Percentiles rank a stretch among this genome's conserved stretches.
Evolutionary conservation across 2,329 filamentous ascomycete species (phyloP).

Genomic region (Fusarium temperatum): DNA sequence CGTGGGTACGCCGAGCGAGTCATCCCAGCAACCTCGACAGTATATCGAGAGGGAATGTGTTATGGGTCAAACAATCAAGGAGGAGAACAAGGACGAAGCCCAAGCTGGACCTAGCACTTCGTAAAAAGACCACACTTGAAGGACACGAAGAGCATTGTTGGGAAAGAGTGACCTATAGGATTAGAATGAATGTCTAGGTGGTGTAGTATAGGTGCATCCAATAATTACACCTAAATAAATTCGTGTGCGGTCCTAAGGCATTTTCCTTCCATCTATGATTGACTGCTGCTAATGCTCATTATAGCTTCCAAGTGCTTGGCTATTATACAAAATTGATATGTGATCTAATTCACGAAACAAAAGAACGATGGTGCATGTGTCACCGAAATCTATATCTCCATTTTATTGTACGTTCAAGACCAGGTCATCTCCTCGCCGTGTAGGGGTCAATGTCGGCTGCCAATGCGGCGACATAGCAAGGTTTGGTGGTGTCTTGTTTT

Average conservation of each 20-base stretch:
- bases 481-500: conserved; percentile 15
- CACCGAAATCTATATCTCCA: neutral
- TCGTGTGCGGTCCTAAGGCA: conserved; percentile 5
- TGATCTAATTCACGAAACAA: conserved; percentile 14
- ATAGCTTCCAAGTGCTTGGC: conserved; percentile 28
- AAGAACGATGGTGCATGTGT: conserved; percentile 7
- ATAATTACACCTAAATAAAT: conserved; percentile 21
- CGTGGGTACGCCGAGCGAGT: conserved; percentile 9
- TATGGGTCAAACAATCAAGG: conserved; percentile 49
- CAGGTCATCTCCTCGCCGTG: conserved; percentile 71
- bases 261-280: conserved; percentile 33
- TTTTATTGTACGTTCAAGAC: conserved; percentile 63
- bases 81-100: conserved; percentile 45
- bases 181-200: conserved; percentile 34
- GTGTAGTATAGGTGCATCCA: conserved; percentile 36
- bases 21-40: conserved; percentile 21
- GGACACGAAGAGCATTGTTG: neutral
- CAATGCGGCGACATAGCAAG: conserved; percentile 39
- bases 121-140: conserved; percentile 1
- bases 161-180: conserved; percentile 15
- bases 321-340: conserved; percentile 37
- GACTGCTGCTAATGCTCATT: conserved; percentile 35
- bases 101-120: conserved; percentile 7
- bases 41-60: conserved; percentile 48
- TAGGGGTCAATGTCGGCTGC: conserved; percentile 72